A percentile compares a stretch with the other conserved stretches of the same genome.
Evolutionary conservation across 2,329 filamentous ascomycete genomes (phyloP).

Genomic region (Sarocladium kiliense): DNA sequence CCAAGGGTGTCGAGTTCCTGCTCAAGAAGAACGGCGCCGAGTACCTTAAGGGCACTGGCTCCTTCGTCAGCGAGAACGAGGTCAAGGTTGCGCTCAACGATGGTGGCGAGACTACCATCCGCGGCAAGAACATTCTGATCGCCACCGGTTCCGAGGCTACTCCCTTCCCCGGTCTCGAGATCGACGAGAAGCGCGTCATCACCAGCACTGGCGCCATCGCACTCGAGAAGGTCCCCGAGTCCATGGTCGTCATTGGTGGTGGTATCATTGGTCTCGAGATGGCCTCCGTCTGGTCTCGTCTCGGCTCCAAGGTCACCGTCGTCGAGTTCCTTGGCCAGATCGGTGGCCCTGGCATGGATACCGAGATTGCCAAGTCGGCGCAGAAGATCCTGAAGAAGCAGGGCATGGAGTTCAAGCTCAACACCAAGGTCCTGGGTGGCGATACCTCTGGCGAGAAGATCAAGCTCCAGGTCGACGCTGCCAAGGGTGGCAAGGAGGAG

Average conservation of each 20-base stretch:
- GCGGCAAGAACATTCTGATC: constrained; percentile 96
- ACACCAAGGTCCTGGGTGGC: constrained; percentile 88
- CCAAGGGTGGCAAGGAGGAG: constrained; percentile 95
- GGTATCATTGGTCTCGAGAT: constrained; percentile 99
- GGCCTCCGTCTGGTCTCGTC: constrained; percentile 93
- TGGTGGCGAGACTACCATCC: constrained; percentile 81
- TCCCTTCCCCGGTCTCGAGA: constrained; percentile 89
- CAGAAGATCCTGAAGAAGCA: constrained; percentile 96
- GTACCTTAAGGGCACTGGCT: constrained; percentile 89
- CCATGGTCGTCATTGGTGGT: constrained; percentile 94
- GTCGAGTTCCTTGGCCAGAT: constrained; percentile 97
- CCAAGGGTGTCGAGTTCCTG: constrained; percentile 96
- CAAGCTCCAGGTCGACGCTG: constrained; percentile 80
- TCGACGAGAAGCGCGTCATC: constrained; percentile 96
- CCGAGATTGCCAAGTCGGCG: constrained; percentile 82
- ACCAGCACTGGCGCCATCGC: constrained; percentile 94
- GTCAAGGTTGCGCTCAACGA: constrained; percentile 86
- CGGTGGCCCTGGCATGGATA: constrained; percentile 95
- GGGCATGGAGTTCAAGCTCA: constrained; percentile 96
- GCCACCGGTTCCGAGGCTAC: constrained; percentile 94
- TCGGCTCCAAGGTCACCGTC: constrained; percentile 92
- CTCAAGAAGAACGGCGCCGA: constrained; percentile 99
- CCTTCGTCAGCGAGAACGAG: constrained; percentile 85
- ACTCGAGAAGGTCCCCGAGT: constrained; percentile 86
- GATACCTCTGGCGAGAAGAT: constrained; percentile 74